Percentiles rank a stretch among this genome's conserved stretches.
Conservation (phyloP, 257 asterid species). For the Ocimum tenuiflorum region DNA sequence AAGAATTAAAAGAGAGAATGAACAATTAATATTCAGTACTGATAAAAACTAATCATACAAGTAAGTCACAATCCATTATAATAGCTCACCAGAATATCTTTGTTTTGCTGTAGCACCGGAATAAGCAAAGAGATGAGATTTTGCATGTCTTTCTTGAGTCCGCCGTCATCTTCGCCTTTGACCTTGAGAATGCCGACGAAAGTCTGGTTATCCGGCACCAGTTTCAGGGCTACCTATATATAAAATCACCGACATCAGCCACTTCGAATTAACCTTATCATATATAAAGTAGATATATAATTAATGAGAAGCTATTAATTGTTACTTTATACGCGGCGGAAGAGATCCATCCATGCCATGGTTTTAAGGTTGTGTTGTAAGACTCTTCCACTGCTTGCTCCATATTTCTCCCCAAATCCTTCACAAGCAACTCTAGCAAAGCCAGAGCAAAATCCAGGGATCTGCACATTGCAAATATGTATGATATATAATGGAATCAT, state of each 20-base stretch:
- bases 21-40: background rate
- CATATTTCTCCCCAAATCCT: constrained; percentile 57
- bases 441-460: constrained; percentile 58
- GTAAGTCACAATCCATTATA: background rate
- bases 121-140: constrained; percentile 38
- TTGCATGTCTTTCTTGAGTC: constrained; percentile 46
- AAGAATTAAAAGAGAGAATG: background rate
- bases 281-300: too few species aligned
- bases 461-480: constrained; percentile 33
- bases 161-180: constrained; percentile 39
- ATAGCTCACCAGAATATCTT: constrained; percentile 51
- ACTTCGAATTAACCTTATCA: background rate
- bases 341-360: constrained; percentile 98
- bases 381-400: constrained; percentile 73
- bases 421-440: constrained; percentile 48
- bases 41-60: too few species aligned
- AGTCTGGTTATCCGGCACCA: constrained; percentile 54
- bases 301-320: too few species aligned
- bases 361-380: constrained; percentile 54
- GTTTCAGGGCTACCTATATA: constrained; percentile 61
- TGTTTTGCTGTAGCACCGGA: constrained; percentile 51
- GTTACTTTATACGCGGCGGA: constrained; percentile 68
- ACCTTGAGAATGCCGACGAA: constrained; percentile 46
- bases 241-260: background rate
- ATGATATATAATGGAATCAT: background rate